Evolutionary conservation across 2,329 filamentous ascomycete species (phyloP).

Genomic region (Cladosporium austrohemisphaericum): DNA sequence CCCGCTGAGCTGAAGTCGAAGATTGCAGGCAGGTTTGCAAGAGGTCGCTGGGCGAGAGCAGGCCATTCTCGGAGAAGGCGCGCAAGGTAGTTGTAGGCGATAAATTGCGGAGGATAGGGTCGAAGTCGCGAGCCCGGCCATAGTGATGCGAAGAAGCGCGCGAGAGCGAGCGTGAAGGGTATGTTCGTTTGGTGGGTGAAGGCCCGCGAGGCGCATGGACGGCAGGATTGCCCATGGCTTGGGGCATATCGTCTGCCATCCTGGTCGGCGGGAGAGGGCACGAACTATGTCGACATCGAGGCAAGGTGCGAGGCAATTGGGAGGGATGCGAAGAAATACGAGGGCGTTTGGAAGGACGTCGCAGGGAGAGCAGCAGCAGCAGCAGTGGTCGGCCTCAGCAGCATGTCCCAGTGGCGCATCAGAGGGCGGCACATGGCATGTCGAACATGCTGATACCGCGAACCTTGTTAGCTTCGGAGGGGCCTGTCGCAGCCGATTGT

Average conservation of each 20-base stretch:
- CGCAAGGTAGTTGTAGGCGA: conserved; percentile 59
- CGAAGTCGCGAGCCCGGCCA: conserved; percentile 21
- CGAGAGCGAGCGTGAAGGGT: conserved; percentile 27
- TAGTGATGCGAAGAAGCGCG: conserved; percentile 25
- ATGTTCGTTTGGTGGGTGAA: conserved; percentile 18
- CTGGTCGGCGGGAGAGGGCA: not conserved
- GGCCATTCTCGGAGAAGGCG: conserved; percentile 44
- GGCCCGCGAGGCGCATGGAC: conserved; percentile 28
- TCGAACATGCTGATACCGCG: conserved; percentile 14
- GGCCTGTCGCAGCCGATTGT: too few species aligned
- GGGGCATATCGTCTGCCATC: conserved; percentile 11
- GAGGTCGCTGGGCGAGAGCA: not conserved
- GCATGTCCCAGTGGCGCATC: conserved; percentile 8
- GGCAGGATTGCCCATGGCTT: conserved; percentile 27
- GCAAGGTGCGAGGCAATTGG: not conserved
- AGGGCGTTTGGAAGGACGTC: not conserved
- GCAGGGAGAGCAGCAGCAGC: not conserved
- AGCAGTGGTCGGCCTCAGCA: not conserved
- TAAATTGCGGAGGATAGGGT: conserved; percentile 55
- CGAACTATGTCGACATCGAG: conserved; percentile 2
- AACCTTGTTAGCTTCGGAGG: too few species aligned
- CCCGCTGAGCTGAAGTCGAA: conserved; percentile 1
- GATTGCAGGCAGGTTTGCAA: not conserved
- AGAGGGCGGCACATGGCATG: not conserved
- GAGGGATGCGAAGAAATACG: not conserved